Percentiles rank a stretch among this genome's conserved stretches.
Evolutionary conservation across 257 asterid genomes (phyloP).

Genomic region (Rhazya stricta): DNA sequence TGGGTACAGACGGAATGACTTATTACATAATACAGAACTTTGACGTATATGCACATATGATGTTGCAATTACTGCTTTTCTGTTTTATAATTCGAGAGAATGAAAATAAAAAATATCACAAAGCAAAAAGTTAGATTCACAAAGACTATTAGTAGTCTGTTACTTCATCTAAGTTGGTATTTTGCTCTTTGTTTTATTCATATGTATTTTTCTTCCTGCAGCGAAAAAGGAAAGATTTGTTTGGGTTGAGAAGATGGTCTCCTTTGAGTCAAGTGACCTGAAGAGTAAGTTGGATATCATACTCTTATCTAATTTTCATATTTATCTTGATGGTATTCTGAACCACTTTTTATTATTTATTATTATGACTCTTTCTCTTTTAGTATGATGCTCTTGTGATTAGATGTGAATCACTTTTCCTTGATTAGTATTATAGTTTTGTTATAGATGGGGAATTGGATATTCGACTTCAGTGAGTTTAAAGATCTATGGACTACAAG

Average conservation of each 20-base stretch:
- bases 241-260: constrained; percentile 26
- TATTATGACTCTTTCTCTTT: background rate
- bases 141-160: background rate
- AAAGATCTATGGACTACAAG: background rate
- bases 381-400: background rate
- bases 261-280: constrained; percentile 34
- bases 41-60: background rate
- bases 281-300: constrained; percentile 28
- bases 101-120: too few species aligned
- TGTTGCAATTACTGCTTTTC: background rate
- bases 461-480: background rate
- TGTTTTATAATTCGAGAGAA: background rate
- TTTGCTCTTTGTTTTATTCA: background rate
- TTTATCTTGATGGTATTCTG: background rate
- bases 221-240: constrained; percentile 4
- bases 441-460: background rate
- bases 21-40: background rate
- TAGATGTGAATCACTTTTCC: background rate
- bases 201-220: constrained; percentile 7
- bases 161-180: background rate
- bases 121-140: background rate
- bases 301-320: background rate
- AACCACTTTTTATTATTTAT: background rate
- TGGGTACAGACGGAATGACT: background rate
- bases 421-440: background rate